Evolutionary conservation across 108 stramenopile species (phyloP).

Genomic region (Skeletonema costatum): DNA sequence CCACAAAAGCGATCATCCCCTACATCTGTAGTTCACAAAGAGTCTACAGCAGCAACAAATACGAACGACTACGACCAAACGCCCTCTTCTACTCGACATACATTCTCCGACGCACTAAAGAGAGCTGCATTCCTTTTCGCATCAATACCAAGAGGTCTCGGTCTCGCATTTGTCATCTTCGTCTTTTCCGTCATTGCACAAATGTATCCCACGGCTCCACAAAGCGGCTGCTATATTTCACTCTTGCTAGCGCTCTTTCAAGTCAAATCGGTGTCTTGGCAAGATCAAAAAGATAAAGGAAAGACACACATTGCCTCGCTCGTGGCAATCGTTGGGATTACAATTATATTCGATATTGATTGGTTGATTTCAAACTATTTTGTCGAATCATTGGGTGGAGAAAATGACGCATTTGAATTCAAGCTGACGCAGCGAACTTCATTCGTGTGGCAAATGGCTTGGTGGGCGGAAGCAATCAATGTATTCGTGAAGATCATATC

Average conservation of each 20-base stretch:
- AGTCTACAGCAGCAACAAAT: neutral
- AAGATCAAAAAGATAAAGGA: constrained; percentile 13
- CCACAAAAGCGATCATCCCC: neutral
- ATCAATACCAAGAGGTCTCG: neutral
- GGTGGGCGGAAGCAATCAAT: constrained; percentile 16
- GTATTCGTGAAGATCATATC: neutral
- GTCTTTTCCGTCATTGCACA: neutral
- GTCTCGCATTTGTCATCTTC: neutral
- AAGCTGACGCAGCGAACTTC: constrained; percentile 9
- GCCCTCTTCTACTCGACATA: neutral
- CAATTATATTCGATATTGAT: constrained; percentile 12
- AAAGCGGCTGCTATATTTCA: neutral
- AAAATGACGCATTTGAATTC: neutral
- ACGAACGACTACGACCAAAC: neutral
- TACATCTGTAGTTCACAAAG: neutral
- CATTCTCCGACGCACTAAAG: neutral
- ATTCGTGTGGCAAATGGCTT: constrained; percentile 1
- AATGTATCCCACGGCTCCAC: constrained; percentile 11
- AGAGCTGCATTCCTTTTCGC: neutral
- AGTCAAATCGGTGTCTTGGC: neutral
- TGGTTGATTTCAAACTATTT: constrained; percentile 18
- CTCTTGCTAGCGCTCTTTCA: constrained; percentile 17
- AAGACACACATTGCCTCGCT: constrained; percentile 5
- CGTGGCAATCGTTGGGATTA: neutral
- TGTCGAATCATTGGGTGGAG: neutral